Base-by-base conservation (phyloP, 2,329 filamentous ascomycete species). In the Bipolaris zeicola region DNA sequence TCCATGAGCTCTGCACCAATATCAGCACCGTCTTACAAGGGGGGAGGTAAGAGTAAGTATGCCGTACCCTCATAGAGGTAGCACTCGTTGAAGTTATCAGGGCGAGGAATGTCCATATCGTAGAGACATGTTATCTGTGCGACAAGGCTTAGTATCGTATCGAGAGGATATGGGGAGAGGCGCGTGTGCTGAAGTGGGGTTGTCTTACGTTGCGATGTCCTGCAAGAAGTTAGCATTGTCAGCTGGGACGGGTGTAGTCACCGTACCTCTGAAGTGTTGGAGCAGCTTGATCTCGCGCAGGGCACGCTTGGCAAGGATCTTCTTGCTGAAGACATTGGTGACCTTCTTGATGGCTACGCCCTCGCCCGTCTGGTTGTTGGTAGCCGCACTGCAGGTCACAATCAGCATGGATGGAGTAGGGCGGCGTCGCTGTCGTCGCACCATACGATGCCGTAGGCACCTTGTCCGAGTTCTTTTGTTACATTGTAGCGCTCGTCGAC, bases 261-360 rank as follows among this genome's bases (percentile, higher is more conserved):
- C 57, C 74, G 52, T 60, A 72, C 77, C 81, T 75, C 95, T 87
- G 82, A 99, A 99, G 80, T 99, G 95, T 82, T 98, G 94, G 64
- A 99, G 84, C 68, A 99, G 86, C 86, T 98, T 99, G 81, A 99
- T 98, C 82, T 99, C 95, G 78, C 95, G 88, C 83, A 99, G 80
- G 47, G 95, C 95, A 74, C 95, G 91, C 87, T 99, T 99, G 71
- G 95, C 95, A 66, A 99, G 85, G 69, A 99, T 99, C 87, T 98
- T 98, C 83, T 99, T 99, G 85, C 92, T 97, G 80, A 99, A 99
- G 71, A 99, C 94, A 90, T 99, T 99, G 82, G 95, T 99, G 77
- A 99, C 92, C 81, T 99, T 99, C 81, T 99, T 99, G 83, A 99
- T 95, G 71, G 95, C 95, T 62, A 99, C 93, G 38, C 94, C 93